Percentiles rank a stretch among this genome's conserved stretches.
phyloP scores from a whole-genome alignment of 139 green algal species.

The Picochlorum sp. region DNA sequence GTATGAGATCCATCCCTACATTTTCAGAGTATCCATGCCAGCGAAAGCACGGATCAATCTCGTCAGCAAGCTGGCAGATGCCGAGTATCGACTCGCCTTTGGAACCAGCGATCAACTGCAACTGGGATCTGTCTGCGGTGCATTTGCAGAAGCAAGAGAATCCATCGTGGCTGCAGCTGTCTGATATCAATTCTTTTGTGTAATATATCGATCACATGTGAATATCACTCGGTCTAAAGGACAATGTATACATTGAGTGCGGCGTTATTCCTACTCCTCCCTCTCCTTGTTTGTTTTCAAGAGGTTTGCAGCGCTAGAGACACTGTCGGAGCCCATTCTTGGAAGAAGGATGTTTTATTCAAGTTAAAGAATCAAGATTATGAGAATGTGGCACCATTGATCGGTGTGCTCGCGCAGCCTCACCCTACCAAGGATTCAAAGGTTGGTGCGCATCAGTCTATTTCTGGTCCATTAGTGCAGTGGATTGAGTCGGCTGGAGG shows the following conservation, averaged over 20 bases:
- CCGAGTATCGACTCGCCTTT: constrained; percentile 78
- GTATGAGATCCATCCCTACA: constrained; percentile 78
- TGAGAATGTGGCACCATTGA: constrained; percentile 1
- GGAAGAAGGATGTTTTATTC: not conserved
- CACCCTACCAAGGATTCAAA: constrained; percentile 3
- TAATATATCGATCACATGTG: not conserved
- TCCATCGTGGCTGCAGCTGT: constrained; percentile 39
- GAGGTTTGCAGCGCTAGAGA: not conserved
- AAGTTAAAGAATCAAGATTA: constrained; percentile 10
- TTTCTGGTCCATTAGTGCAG: constrained; percentile 7
- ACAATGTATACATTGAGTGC: not conserved
- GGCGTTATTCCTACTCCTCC: too few species aligned
- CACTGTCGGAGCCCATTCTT: not conserved
- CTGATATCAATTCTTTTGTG: not conserved
- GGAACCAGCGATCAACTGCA: constrained; percentile 79
- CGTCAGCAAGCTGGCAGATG: constrained; percentile 70
- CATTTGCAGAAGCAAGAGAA: constrained; percentile 67
- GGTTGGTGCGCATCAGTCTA: constrained; percentile 1
- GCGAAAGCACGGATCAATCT: constrained; percentile 46
- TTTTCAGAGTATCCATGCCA: constrained; percentile 72
- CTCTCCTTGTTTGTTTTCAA: too few species aligned
- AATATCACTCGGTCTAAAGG: not conserved
- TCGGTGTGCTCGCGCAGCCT: constrained; percentile 9
- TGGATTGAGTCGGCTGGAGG: constrained; percentile 43
- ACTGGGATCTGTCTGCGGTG: constrained; percentile 70